Evolutionary conservation across 2,329 filamentous ascomycete genomes (phyloP).

Genomic region (Penicillium crustosum): DNA sequence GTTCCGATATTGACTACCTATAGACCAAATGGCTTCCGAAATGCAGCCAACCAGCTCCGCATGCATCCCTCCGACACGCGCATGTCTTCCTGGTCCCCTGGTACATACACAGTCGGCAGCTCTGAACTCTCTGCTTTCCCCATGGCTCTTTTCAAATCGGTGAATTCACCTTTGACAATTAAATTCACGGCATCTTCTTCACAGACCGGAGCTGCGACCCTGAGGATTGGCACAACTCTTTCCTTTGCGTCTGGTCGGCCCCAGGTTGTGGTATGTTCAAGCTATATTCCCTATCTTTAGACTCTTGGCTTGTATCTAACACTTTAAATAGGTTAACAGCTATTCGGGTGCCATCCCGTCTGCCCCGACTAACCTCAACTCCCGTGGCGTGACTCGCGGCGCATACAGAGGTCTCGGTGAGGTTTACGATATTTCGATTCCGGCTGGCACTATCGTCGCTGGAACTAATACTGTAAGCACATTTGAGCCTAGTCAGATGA

Average conservation of each 20-base stretch:
- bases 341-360: conserved; percentile 52
- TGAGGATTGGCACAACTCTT: conserved; percentile 65
- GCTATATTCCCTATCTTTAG: fast-evolving
- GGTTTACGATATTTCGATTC: conserved; percentile 62
- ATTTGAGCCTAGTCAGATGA: not conserved
- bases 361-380: conserved; percentile 63
- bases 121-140: conserved; percentile 57
- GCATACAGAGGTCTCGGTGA: conserved; percentile 65
- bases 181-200: conserved; percentile 56
- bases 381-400: conserved; percentile 64
- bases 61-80: conserved; percentile 68
- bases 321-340: conserved; percentile 49
- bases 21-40: conserved; percentile 61
- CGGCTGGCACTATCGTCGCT: conserved; percentile 58
- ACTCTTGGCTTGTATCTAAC: not conserved
- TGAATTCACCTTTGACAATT: conserved; percentile 62
- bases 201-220: conserved; percentile 55
- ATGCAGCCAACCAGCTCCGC: conserved; percentile 64
- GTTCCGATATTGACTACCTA: not conserved
- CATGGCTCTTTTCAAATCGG: conserved; percentile 64
- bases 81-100: conserved; percentile 61
- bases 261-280: conserved; percentile 39
- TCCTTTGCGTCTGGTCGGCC: conserved; percentile 62
- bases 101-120: conserved; percentile 62
- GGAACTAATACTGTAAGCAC: conserved; percentile 56